Evolutionary conservation across 2,329 filamentous ascomycete genomes (phyloP), one percentile per base, ranked within the genome.

Genomic region (Colletotrichum sp.): DNA sequence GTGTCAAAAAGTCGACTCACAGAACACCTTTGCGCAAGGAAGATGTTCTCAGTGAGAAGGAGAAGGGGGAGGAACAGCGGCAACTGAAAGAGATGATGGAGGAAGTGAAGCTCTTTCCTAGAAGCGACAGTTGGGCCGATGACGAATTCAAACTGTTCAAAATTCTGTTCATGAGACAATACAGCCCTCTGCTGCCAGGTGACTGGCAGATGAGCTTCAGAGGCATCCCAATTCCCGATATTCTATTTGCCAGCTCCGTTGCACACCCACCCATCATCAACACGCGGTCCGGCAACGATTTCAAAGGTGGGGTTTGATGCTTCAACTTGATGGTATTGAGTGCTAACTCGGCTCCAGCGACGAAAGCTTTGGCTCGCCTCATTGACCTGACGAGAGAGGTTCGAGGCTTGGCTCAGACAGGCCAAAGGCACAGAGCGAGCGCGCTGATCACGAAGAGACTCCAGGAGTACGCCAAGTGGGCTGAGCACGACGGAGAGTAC

Each of bases 111-210:
- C 79, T 82, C 2, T 88, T 86, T 69, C 85, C 85, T 0, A 85
- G 85, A 28, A 85, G 89, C 55, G 86, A 85, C 62, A 83, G 86
- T 71, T 92, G 90, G 89, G 85, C 90, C 32, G 82, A 85, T 12
- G 87, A 87, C n/a, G 90, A 91, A 78, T 85, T 87, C 34, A 80
- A 79, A 3, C 82, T 88, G 36, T 88, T 87, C 70, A 84, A 87
- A 78, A 83, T 86, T 49, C 77, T 88, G 3, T 88, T 84, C 75
- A 80, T 85, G 78, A 80, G 86, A n/a, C 83, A 87, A 75, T 83
- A 86, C 72, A 80, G 85, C 4, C 84, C 86, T 3, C 82, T 88
- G 34, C 77, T 88, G 13, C 86, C 87, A 3, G 72, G 80, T 6
- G 83, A 85, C 34, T 88, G 86, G 86, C 80, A 82, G 16, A 78